Evolutionary conservation across 129 eudicot species (phyloP).

Genomic region (Arctium minus): DNA sequence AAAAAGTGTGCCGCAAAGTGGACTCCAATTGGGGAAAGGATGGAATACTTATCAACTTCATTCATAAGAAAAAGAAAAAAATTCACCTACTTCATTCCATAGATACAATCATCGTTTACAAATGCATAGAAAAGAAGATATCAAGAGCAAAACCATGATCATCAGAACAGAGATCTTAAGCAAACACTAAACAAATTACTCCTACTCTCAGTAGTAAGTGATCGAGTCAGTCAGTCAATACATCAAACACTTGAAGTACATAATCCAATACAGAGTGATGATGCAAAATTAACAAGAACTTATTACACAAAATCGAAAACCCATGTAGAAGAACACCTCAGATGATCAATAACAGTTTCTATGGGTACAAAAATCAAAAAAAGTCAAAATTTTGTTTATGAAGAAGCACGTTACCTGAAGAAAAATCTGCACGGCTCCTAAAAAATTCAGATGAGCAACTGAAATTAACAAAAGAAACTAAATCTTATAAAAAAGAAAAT

Average conservation of each 20-base stretch:
- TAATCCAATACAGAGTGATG: slow-evolving; percentile 13
- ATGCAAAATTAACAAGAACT: background rate
- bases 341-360: slow-evolving; percentile 13
- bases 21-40: background rate
- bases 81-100: background rate
- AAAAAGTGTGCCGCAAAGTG: background rate
- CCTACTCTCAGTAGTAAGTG: background rate
- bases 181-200: slow-evolving; percentile 2
- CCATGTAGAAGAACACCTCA: slow-evolving; percentile 17
- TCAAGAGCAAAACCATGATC: background rate
- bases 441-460: slow-evolving; percentile 18
- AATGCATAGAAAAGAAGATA: slow-evolving; percentile 1
- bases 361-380: background rate
- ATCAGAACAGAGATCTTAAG: slow-evolving; percentile 6
- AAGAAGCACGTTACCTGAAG: slow-evolving; percentile 22
- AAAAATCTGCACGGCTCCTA: slow-evolving; percentile 15
- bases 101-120: background rate
- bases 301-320: slow-evolving; percentile 4
- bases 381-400: background rate
- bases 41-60: background rate
- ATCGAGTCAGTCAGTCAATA: slow-evolving; percentile 6
- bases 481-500: background rate
- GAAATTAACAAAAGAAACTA: background rate
- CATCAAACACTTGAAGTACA: slow-evolving; percentile 25
- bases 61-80: background rate